These are phyloP conservation scores for Mediolabrus comicus DNA, from an alignment of 108 stramenopile genomes.

Conservation along the genomic window DNA sequence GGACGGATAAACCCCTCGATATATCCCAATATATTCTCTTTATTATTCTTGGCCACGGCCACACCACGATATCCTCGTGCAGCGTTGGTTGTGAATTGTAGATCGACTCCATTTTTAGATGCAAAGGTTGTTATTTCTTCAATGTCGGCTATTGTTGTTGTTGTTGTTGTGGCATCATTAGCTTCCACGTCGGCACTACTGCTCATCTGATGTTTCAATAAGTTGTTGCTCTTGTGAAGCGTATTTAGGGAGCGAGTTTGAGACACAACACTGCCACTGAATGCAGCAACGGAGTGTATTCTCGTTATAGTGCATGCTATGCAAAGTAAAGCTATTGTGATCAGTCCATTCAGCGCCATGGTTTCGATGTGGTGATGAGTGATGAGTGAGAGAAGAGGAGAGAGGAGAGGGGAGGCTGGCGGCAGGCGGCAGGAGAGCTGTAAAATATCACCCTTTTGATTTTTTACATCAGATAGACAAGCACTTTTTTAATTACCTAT, in stretches of 20 bases:
- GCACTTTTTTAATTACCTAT: too few species aligned
- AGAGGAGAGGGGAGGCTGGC: too few species aligned
- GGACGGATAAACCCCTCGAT: constrained; percentile 82
- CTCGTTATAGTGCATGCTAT: not conserved
- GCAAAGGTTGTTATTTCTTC: constrained; percentile 46
- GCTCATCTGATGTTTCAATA: too few species aligned
- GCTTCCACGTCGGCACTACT: constrained; percentile 1
- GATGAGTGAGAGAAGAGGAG: too few species aligned
- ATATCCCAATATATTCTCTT: constrained; percentile 66
- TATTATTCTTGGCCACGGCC: constrained; percentile 58
- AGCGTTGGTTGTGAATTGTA: constrained; percentile 56
- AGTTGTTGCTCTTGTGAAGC: not conserved
- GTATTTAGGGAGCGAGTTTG: not conserved
- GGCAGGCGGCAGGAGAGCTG: too few species aligned
- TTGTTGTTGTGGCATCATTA: constrained; percentile 3
- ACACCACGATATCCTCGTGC: constrained; percentile 80
- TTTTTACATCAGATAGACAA: too few species aligned
- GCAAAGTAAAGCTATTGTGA: not conserved
- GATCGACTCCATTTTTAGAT: constrained; percentile 39
- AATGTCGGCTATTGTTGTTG: constrained; percentile 20
- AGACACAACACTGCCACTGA: not conserved
- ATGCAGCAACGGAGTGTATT: not conserved
- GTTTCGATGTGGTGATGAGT: not conserved
- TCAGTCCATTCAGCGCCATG: not conserved
- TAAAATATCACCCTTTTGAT: too few species aligned